Evolutionary conservation across 2,329 filamentous ascomycete genomes (phyloP), one percentile per base, ranked within the genome.

Genomic region (Cyphellophora attinorum): DNA sequence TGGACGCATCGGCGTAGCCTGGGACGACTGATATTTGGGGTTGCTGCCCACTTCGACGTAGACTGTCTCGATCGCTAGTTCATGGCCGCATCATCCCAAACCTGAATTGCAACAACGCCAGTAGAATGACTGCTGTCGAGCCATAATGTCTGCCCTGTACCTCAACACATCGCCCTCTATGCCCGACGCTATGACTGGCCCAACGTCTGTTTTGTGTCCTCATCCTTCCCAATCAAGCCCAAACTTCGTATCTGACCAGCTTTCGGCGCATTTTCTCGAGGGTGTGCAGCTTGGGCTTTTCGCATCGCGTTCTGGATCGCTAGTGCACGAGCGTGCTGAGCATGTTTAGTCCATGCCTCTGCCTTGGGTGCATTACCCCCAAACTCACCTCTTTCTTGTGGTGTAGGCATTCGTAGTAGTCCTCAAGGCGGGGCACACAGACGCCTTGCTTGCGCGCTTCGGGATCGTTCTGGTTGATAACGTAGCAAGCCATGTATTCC

Each of bases 371-470:
- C n/a, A n/a, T n/a, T n/a, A n/a, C n/a, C n/a, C n/a, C n/a, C n/a
- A n/a, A n/a, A n/a, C 75, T 39, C 55, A 96, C 91, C 85, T 98
- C 91, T 70, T 98, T 98, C 72, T 82, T 86, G 72, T 98, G 91
- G 62, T 98, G 91, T 57, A 98, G 67, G 64, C 93, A 98, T 68
- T 98, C 91, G 60, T 95, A 93, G 70, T 98, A 98, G 60, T 98
- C 91, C 60, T 98, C 91, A 48, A 96, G 70, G 4, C 78, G 74
- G 11, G 83, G 80, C 12, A 72, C 67, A 60, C 93, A 98, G 66
- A 93, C 93, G 62, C 79, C 81, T 68, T 88, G 91, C 50, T 85
- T 85, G 11, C 77, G 75, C 49, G 76, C 70, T 55, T 88, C 81
- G 37, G 89, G 82, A 46, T 81, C 68, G 47, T 72, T 74, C 37